Evolutionary conservation across 2,329 filamentous ascomycete species (phyloP), one percentile per base, ranked within the genome.

Genomic region (Colletotrichum viniferum): DNA sequence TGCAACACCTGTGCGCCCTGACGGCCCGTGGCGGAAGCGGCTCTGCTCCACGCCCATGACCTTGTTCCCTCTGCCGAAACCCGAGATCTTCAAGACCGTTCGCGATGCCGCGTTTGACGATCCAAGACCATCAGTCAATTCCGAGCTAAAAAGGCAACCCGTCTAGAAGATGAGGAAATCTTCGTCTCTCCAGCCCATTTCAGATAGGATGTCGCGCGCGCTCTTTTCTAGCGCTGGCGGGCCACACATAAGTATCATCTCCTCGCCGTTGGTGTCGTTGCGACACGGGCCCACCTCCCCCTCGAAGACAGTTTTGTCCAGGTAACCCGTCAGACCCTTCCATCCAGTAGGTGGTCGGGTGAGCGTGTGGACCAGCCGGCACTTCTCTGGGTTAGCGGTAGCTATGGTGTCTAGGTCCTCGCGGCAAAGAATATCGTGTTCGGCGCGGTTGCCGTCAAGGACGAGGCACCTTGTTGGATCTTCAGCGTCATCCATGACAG

Each of bases 401-500:
- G 88, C 89, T 79, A 96, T 88, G 0, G 74, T 81, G 80, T 97
- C 95, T 4, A 98, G 87, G 73, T 97, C 94, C 2, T 88, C 84
- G 76, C 89, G 91, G 81, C 94, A 96, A 0, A 98, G 87, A n/a
- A 98, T 97, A 81, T 98, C 96, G 77, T 94, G 92, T 69, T 95
- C 90, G 8, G 88, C 81, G 14, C 95, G 87, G 79, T 98, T 98
- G 0, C 95, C 95, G 80, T 98, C 89, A 1, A 98, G 86, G 0
- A 98, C 88, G 2, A 94, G 85, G 80, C 95, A 98, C 3, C 83
- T 85, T 1, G 94, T 97, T 10, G 83, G 78, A 80, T 96, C 94
- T 0, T 86, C 82, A 2, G 82, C 79, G 77, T 96, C 91, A 61
- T 89, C 87, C 82, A 96, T 89, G 0, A 97, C 90, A 0, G 94